Conservation (phyloP, 768 basidiomycete genomes). For the Boletus sp. region DNA sequence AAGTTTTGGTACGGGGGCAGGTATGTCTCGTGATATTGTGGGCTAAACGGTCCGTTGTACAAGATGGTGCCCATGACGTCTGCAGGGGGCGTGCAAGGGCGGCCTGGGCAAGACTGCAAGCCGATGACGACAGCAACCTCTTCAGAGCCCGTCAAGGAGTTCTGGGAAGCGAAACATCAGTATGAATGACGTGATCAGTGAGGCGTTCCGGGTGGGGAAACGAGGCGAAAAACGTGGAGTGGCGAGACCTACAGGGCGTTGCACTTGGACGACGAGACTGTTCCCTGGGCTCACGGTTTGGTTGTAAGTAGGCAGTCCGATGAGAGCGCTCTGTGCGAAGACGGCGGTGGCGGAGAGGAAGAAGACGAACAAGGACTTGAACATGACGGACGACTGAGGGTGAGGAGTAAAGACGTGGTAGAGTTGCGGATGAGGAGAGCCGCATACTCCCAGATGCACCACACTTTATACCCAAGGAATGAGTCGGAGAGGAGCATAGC, state of each 20-base stretch:
- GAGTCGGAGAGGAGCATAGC: not conserved
- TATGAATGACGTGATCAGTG: not conserved
- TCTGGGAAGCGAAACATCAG: slow-evolving; percentile 21
- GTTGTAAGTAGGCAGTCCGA: slow-evolving; percentile 36
- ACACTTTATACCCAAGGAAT: slow-evolving; percentile 5
- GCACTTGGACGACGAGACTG: slow-evolving; percentile 42
- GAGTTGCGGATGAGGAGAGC: not conserved
- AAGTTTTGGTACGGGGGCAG: slow-evolving; percentile 45
- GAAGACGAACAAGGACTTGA: slow-evolving; percentile 12
- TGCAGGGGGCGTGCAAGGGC: slow-evolving; percentile 23
- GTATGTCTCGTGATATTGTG: slow-evolving; percentile 29
- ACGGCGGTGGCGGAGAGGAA: slow-evolving; percentile 33
- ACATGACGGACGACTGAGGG: slow-evolving; percentile 7
- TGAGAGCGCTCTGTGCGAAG: slow-evolving; percentile 40
- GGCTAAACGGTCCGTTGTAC: slow-evolving; percentile 44
- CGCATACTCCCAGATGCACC: not conserved
- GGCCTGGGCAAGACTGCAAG: slow-evolving; percentile 36
- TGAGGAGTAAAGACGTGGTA: not conserved
- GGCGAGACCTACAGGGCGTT: slow-evolving; percentile 40
- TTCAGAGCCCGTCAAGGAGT: slow-evolving; percentile 35
- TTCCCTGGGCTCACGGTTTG: slow-evolving; percentile 36
- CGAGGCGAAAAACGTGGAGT: not conserved
- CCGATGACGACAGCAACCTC: slow-evolving; percentile 48
- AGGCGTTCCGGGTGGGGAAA: not conserved
- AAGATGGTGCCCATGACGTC: slow-evolving; percentile 41